A percentile compares a stretch with the other conserved stretches of the same genome.
phyloP scores from a whole-genome alignment of 176 grass and related monocot species.

The Avena atlantica region DNA sequence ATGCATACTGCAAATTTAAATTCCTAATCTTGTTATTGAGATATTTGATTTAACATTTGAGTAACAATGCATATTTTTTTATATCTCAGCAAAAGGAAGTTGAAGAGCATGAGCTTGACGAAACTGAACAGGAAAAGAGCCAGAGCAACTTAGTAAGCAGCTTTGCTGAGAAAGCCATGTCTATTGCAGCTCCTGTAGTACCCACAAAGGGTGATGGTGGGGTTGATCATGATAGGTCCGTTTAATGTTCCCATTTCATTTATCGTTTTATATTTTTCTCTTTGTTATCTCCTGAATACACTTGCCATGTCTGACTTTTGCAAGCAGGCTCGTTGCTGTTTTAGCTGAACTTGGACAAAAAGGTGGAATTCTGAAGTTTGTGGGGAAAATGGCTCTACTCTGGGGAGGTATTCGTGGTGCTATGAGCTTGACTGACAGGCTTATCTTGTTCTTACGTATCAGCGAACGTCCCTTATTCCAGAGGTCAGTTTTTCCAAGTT shows the following conservation, averaged over 20 bases:
- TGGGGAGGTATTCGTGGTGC: constrained; percentile 98
- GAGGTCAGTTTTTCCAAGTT: constrained; percentile 59
- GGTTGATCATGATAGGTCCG: constrained; percentile 92
- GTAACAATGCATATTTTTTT: not conserved
- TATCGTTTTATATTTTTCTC: not conserved
- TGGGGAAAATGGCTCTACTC: constrained; percentile 91
- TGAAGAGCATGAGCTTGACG: constrained; percentile 53
- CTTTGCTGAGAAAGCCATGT: constrained; percentile 95
- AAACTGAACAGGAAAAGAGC: constrained; percentile 64
- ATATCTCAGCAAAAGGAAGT: constrained; percentile 50
- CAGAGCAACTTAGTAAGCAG: constrained; percentile 68
- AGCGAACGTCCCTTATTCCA: constrained; percentile 79
- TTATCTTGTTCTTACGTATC: constrained; percentile 91
- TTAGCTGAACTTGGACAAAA: constrained; percentile 93
- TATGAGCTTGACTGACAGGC: constrained; percentile 86
- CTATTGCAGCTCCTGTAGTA: constrained; percentile 87
- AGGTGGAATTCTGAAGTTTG: constrained; percentile 81
- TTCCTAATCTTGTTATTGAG: constrained; percentile 19
- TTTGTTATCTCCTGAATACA: constrained; percentile 14
- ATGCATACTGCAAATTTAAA: not conserved
- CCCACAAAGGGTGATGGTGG: constrained; percentile 81
- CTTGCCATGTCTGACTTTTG: constrained; percentile 40
- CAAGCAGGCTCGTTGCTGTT: constrained; percentile 83
- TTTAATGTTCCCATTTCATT: constrained; percentile 33
- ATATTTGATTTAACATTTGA: not conserved